These are phyloP conservation scores for Nakazawaea wyomingensis DNA, from an alignment of 805 yeast species.

Conservation along the genomic window DNA sequence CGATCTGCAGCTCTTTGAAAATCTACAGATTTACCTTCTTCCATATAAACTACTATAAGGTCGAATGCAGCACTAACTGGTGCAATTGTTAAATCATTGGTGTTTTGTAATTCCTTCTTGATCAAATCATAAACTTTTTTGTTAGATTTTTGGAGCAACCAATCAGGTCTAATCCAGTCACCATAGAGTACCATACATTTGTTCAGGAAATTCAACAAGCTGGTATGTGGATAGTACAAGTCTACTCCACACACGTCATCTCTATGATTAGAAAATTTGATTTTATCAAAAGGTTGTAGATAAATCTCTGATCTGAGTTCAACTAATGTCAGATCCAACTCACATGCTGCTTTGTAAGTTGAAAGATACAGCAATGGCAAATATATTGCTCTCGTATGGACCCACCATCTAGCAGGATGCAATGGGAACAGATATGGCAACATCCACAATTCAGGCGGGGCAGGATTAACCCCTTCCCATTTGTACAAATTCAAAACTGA, in stretches of 20 bases:
- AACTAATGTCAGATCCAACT: conserved; percentile 55
- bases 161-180: conserved; percentile 65
- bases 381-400: conserved; percentile 91
- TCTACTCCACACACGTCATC: conserved; percentile 90
- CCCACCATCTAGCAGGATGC: conserved; percentile 99
- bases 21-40: conserved; percentile 64
- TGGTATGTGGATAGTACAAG: conserved; percentile 88
- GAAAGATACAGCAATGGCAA: conserved; percentile 80
- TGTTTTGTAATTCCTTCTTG: conserved; percentile 69
- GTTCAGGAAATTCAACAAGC: conserved; percentile 58
- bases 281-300: conserved; percentile 51
- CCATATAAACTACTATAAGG: conserved; percentile 61
- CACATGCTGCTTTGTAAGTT: conserved; percentile 48
- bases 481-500: conserved; percentile 72
- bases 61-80: conserved; percentile 90
- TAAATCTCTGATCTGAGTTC: conserved; percentile 80
- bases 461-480: conserved; percentile 98
- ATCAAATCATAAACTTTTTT: conserved; percentile 55
- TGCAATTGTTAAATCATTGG: conserved; percentile 81
- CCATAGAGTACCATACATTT: conserved; percentile 59
- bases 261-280: conserved; percentile 67
- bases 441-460: conserved; percentile 93
- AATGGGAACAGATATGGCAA: conserved; percentile 76
- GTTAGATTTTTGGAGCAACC: conserved; percentile 54
- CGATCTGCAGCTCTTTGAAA: conserved; percentile 53